Percentiles rank a stretch among this genome's conserved stretches.
Conservation (phyloP, 805 yeast species). For the Kluyveromyces lactis region DNA sequence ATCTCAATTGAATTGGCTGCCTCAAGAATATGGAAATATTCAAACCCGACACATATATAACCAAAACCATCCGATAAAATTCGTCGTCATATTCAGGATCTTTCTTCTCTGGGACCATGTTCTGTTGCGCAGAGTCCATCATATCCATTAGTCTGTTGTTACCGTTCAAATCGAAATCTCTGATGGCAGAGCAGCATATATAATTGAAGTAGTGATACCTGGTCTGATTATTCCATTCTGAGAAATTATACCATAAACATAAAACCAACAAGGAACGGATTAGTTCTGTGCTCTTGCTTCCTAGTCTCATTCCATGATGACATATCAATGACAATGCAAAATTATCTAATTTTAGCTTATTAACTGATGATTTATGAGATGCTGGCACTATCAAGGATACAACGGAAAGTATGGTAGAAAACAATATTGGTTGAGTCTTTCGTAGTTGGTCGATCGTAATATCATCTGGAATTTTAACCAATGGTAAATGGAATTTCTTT, state of each 20-base stretch:
- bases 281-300: slow-evolving; percentile 62
- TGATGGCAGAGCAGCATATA: slow-evolving; percentile 57
- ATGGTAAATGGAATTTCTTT: slow-evolving; percentile 38
- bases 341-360: slow-evolving; percentile 42
- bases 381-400: slow-evolving; percentile 38
- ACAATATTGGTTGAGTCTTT: slow-evolving; percentile 47
- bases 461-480: slow-evolving; percentile 44
- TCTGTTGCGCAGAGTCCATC: slow-evolving; percentile 16
- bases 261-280: slow-evolving; percentile 53
- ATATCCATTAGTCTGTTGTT: slow-evolving; percentile 34
- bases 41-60: slow-evolving; percentile 53
- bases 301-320: slow-evolving; percentile 57
- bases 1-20: slow-evolving; percentile 50
- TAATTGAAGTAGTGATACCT: slow-evolving; percentile 64
- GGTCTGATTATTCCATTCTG: slow-evolving; percentile 74
- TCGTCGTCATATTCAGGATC: slow-evolving; percentile 17
- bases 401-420: slow-evolving; percentile 57
- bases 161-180: slow-evolving; percentile 65
- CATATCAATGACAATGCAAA: slow-evolving; percentile 43
- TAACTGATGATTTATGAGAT: slow-evolving; percentile 29
- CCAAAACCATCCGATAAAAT: slow-evolving; percentile 27
- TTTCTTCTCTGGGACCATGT: slow-evolving; percentile 17
- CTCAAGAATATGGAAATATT: slow-evolving; percentile 58
- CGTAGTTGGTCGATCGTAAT: slow-evolving; percentile 41
- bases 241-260: slow-evolving; percentile 74